A percentile compares a stretch with the other conserved stretches of the same genome.
These are phyloP conservation scores for Candida railenensis DNA, from an alignment of 805 yeast genomes.

Conservation along the genomic window DNA sequence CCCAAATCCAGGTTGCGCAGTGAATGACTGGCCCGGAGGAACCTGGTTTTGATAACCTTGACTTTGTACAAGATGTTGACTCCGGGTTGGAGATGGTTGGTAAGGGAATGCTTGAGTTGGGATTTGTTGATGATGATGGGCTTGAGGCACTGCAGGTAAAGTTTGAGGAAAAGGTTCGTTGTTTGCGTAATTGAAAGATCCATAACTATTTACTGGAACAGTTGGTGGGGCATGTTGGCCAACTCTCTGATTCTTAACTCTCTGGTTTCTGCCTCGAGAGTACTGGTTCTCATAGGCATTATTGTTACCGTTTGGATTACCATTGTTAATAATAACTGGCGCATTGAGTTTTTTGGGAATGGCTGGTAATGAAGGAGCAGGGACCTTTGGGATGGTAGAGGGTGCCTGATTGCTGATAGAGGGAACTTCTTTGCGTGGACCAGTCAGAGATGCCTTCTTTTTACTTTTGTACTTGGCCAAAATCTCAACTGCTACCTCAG, in stretches of 20 bases:
- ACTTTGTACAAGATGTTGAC: not conserved
- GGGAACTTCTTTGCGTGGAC: not conserved
- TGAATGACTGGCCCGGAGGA: not conserved
- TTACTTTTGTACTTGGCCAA: slow-evolving; percentile 31
- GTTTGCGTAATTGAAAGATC: not conserved
- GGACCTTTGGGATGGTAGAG: not conserved
- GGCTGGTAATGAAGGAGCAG: not conserved
- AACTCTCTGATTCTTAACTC: not conserved
- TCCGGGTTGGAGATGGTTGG: not conserved
- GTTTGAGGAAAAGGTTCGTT: not conserved
- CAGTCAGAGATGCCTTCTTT: not conserved
- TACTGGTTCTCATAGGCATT: not conserved
- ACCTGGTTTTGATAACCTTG: not conserved
- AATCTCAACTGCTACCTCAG: slow-evolving; percentile 63
- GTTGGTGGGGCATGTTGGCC: not conserved
- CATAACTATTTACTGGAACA: not conserved
- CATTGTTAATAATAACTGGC: not conserved
- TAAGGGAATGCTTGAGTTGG: not conserved
- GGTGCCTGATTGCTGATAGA: not conserved
- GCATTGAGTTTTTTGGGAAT: not conserved
- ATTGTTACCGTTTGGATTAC: not conserved
- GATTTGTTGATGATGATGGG: not conserved
- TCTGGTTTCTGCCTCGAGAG: not conserved
- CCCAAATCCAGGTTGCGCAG: slow-evolving; percentile 1
- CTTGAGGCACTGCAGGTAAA: not conserved